These are phyloP conservation scores for Penicillium sp. DNA, from an alignment of 2,329 filamentous ascomycete species.

Conservation along the genomic window DNA sequence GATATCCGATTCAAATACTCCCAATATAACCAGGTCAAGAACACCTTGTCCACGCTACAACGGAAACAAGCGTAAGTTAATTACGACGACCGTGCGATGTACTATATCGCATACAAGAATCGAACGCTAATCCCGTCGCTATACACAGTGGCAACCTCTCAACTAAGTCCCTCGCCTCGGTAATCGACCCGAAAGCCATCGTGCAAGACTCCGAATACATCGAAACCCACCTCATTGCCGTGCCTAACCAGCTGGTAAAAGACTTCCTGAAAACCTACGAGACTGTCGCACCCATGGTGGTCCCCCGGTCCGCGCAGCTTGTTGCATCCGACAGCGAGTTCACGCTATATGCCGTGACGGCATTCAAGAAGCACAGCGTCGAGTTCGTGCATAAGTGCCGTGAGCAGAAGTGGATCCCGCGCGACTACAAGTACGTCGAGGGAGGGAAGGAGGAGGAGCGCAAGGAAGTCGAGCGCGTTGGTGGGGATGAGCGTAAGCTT, in stretches of 20 bases:
- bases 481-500: constrained; percentile 81
- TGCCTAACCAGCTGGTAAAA: constrained; percentile 74
- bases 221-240: constrained; percentile 88
- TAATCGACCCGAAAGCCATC: constrained; percentile 75
- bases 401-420: constrained; percentile 89
- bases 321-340: constrained; percentile 88
- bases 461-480: constrained; percentile 76
- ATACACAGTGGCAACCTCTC: constrained; percentile 74
- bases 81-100: background rate
- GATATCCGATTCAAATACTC: constrained; percentile 92
- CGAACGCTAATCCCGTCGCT: background rate
- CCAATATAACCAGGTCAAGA: constrained; percentile 90
- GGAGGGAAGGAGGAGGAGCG: constrained; percentile 86
- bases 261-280: constrained; percentile 90
- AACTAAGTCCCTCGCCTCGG: constrained; percentile 85
- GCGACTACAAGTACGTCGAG: constrained; percentile 89
- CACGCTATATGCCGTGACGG: constrained; percentile 78
- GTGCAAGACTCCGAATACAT: constrained; percentile 93
- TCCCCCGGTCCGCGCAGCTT: constrained; percentile 78
- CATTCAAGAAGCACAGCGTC: constrained; percentile 83
- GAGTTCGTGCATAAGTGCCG: constrained; percentile 91
- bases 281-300: constrained; percentile 82
- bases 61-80: constrained; percentile 74
- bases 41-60: constrained; percentile 73
- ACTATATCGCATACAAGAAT: background rate